Evolutionary conservation across 495 filamentous ascomycete species (phyloP), one percentile per base, ranked within the genome.

Genomic region (Podospora tetraspora): DNA sequence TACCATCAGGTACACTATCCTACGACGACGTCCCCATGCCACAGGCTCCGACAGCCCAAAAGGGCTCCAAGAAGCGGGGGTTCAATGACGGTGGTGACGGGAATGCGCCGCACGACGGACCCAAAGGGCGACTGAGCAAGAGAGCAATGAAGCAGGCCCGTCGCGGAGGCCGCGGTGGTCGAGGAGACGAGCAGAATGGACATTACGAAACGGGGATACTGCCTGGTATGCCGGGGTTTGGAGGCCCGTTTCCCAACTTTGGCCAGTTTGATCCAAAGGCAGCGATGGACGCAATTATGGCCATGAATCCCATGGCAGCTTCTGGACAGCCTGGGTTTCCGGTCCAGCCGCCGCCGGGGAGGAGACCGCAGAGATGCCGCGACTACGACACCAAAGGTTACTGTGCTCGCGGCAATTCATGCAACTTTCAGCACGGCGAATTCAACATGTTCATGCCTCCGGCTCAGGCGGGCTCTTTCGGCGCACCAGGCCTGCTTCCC

Each of bases 351-450:
- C 66, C 68, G 71, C 58, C 72, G 64, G 72, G 69, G 21, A 77
- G 74, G 67, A 81, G 76, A 74, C 81, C 81, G 67, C 68, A 88
- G 74, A 84, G 89, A 67, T 98, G 94, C 73, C 87, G 88, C 58
- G 93, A 97, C 75, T 98, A 93, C 75, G 94, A 97, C 69, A 87
- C 84, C 1, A 92, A 93, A 71, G 95, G 95, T 0, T 96, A 89
- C 70, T 98, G 94, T 73, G 86, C 90, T 34, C 78, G 89, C 61
- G 93, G 84, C 66, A 87, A 85, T 58, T 73, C 67, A 8, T 98
- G 94, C 76, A 89, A 84, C 5, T 97, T 91, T 71, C 89, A 95
- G 74, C 94, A 98, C 74, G 91, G 88, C n/a, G 72, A 71, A 43
- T 70, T 72, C 52, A 62, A 68, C 3, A 58, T 67, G 3, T 73